Conservation (phyloP, 805 yeast genomes). For the Candida patagonica region DNA sequence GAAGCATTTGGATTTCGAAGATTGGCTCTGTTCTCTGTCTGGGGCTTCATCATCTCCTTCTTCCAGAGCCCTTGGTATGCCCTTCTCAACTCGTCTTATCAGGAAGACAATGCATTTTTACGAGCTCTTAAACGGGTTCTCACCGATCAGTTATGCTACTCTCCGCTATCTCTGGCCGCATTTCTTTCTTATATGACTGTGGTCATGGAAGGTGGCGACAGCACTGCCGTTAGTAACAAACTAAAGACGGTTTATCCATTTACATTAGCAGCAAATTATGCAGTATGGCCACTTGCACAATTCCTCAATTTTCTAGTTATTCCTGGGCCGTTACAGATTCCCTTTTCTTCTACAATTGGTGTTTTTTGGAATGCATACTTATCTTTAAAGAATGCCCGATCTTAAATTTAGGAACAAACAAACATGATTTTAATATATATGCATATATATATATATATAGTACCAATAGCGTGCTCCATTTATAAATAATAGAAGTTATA, state of each 20-base stretch:
- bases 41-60: constrained; percentile 83
- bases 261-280: constrained; percentile 69
- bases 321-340: constrained; percentile 80
- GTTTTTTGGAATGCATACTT: constrained; percentile 92
- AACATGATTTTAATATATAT: background rate
- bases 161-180: constrained; percentile 72
- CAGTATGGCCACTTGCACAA: constrained; percentile 88
- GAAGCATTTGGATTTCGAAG: constrained; percentile 54
- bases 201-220: constrained; percentile 66
- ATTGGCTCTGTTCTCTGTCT: constrained; percentile 66
- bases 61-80: constrained; percentile 85
- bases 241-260: constrained; percentile 48
- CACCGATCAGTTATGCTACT: constrained; percentile 82
- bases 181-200: constrained; percentile 81
- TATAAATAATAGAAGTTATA: background rate
- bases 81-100: constrained; percentile 66
- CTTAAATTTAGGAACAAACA: background rate
- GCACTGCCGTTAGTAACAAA: constrained; percentile 54
- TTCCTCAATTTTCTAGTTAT: constrained; percentile 62
- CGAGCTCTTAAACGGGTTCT: constrained; percentile 79
- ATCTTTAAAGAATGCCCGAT: constrained; percentile 26
- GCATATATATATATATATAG: background rate
- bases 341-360: constrained; percentile 79
- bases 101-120: constrained; percentile 61
- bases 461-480: background rate